Evolutionary conservation across 257 asterid species (phyloP).

Genomic region (Salvia hispanica): DNA sequence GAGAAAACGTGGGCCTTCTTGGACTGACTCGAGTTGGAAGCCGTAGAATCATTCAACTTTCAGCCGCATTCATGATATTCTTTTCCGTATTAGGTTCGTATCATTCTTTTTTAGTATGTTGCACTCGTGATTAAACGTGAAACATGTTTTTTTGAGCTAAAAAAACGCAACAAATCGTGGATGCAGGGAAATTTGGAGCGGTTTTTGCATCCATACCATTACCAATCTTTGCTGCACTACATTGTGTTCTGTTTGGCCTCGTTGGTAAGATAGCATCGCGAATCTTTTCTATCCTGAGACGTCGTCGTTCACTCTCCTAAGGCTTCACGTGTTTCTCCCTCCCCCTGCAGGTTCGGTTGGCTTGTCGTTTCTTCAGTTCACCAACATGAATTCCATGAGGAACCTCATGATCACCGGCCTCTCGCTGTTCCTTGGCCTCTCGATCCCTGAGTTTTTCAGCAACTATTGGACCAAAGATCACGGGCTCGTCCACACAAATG

Average conservation of each 20-base stretch:
- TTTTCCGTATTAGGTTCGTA: conserved; percentile 73
- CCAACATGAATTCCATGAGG: conserved; percentile 94
- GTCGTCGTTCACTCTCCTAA: conserved; percentile 9
- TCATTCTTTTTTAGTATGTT: background rate
- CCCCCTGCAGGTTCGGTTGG: conserved; percentile 81
- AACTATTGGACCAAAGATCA: conserved; percentile 57
- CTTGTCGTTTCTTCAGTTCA: conserved; percentile 88
- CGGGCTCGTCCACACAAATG: conserved; percentile 78
- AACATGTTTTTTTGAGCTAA: no score
- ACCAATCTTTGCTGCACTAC: conserved; percentile 79
- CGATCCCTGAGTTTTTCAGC: conserved; percentile 77
- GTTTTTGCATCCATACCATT: conserved; percentile 92
- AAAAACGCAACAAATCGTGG: background rate
- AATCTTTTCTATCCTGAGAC: background rate
- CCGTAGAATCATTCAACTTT: conserved; percentile 85
- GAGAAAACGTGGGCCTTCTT: conserved; percentile 96
- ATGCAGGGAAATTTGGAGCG: conserved; percentile 95
- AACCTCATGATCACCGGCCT: conserved; percentile 82
- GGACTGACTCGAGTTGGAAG: conserved; percentile 98
- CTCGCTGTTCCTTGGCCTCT: conserved; percentile 87
- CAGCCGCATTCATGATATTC: conserved; percentile 91
- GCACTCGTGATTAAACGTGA: no score
- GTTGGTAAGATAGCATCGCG: conserved; percentile 62
- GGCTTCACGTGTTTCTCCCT: background rate
- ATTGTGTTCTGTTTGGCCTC: conserved; percentile 88